Base-by-base conservation (phyloP, 805 yeast species). In the Ogataea populi-albae region DNA sequence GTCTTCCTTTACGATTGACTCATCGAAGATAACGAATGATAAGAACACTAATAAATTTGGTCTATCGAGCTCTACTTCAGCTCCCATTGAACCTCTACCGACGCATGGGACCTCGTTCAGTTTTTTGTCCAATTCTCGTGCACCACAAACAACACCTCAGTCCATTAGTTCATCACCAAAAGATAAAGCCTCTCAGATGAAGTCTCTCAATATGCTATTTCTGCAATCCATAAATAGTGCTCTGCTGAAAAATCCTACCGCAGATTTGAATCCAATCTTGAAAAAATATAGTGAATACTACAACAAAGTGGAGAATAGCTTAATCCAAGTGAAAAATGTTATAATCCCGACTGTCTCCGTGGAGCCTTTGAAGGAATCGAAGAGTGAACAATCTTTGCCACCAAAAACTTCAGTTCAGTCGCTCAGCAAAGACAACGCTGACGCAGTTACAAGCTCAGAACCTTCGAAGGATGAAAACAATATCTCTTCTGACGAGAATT, bases 171-270 rank as follows among this genome's bases (percentile, higher is more conserved):
- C 27, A 14, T 20, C 37, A 8, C 28, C 32, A n/a, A 11, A 33
- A n/a, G 43, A 38, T 12, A 68, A 62, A 39, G 61, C 70, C 17
- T 68, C 67, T 11, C 77, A 77, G 51, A 51, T 79, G 24, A 76
- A 71, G 48, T 89, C 94, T 1, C 64, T 86, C 52, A 84, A 84
- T 54, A 69, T 71, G 7, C 75, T 69, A 35, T 79, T 86, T 47
- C 59, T 69, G 20, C 66, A 66, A 11, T 66, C 78, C 20, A 54
- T 86, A 21, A 61, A 61, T 26, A 56, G 62, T 17, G 59, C 69
- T 8, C 55, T 72, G 18, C 39, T 45, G 1, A 56, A 62, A 5
- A 73, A 74, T 42, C 71, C 80, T 2, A 61, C 74, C 9, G 77
- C 75, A 2, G 75, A 81, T 47, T 71, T 83, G 45, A 62, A 74